Evolutionary conservation across 805 yeast species (phyloP).

Genomic region (Starmerella stellata): DNA sequence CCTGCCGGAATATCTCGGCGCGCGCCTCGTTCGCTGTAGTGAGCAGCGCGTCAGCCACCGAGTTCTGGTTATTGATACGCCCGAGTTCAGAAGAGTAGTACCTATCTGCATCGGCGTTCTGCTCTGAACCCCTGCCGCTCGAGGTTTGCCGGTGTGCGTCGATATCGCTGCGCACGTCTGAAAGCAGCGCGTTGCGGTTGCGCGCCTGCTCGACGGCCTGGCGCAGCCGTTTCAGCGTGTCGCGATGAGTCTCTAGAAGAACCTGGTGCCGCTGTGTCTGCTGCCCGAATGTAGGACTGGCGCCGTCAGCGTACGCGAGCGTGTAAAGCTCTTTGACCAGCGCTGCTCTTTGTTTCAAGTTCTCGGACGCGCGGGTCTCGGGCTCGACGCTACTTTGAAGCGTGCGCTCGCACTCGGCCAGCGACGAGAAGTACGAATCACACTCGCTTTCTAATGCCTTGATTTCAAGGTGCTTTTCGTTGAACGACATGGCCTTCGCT

Average conservation of each 20-base stretch:
- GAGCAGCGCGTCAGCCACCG: constrained; percentile 59
- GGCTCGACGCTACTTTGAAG: constrained; percentile 31
- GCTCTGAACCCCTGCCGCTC: constrained; percentile 17
- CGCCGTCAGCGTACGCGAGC: constrained; percentile 27
- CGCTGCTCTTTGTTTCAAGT: constrained; percentile 27
- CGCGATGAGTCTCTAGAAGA: constrained; percentile 48
- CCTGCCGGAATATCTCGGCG: constrained; percentile 63
- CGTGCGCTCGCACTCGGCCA: constrained; percentile 37
- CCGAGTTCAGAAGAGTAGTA: constrained; percentile 63
- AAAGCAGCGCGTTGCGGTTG: constrained; percentile 52
- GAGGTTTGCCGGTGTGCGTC: constrained; percentile 38
- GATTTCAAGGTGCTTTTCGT: constrained; percentile 6
- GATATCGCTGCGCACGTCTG: constrained; percentile 64
- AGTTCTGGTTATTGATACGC: constrained; percentile 54
- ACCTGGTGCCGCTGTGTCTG: constrained; percentile 74
- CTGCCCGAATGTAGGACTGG: constrained; percentile 56
- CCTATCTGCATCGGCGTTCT: constrained; percentile 33
- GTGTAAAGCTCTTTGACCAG: constrained; percentile 18
- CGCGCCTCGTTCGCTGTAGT: constrained; percentile 80
- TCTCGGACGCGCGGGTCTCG: constrained; percentile 33
- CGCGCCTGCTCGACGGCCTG: constrained; percentile 52
- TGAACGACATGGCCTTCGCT: constrained; percentile 2
- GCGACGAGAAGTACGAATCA: constrained; percentile 33
- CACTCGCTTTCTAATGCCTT: constrained; percentile 50
- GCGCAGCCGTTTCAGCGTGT: constrained; percentile 42